phyloP scores from a whole-genome alignment of 495 filamentous ascomycete species.

The Hypoxylon perforatum region DNA sequence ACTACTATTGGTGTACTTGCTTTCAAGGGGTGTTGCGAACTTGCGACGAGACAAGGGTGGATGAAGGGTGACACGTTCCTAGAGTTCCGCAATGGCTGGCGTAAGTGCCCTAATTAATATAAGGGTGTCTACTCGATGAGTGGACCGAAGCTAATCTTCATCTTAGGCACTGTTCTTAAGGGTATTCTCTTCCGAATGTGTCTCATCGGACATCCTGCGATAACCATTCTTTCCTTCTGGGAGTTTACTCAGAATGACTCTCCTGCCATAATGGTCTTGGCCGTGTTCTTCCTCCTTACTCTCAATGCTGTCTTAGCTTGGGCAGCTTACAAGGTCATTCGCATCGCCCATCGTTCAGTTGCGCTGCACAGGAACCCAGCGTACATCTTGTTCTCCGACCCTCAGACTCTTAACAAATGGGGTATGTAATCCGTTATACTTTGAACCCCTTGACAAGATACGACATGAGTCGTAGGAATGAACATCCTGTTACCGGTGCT shows the following conservation, averaged over 20 bases:
- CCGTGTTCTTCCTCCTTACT: conserved; percentile 87
- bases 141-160: conserved; percentile 4
- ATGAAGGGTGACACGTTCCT: conserved; percentile 89
- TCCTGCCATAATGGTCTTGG: conserved; percentile 84
- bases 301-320: conserved; percentile 82
- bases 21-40: conserved; percentile 84
- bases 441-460: background rate
- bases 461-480: background rate
- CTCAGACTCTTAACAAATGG: conserved; percentile 94
- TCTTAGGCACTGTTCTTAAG: conserved; percentile 73
- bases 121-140: background rate
- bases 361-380: conserved; percentile 94
- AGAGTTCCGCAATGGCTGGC: conserved; percentile 93
- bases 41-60: conserved; percentile 73
- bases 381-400: conserved; percentile 97
- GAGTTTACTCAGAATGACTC: conserved; percentile 91
- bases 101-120: conserved; percentile 25
- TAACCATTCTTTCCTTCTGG: conserved; percentile 91
- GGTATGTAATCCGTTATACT: conserved; percentile 49
- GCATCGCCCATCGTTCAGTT: conserved; percentile 87
- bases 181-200: conserved; percentile 93
- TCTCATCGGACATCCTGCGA: conserved; percentile 92
- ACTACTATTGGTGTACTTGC: conserved; percentile 76
- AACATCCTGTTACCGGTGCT: conserved; percentile 9
- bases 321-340: conserved; percentile 90